Evolutionary conservation across 2,329 filamentous ascomycete genomes (phyloP).

Genomic region (Cladosporium oxysporum): DNA sequence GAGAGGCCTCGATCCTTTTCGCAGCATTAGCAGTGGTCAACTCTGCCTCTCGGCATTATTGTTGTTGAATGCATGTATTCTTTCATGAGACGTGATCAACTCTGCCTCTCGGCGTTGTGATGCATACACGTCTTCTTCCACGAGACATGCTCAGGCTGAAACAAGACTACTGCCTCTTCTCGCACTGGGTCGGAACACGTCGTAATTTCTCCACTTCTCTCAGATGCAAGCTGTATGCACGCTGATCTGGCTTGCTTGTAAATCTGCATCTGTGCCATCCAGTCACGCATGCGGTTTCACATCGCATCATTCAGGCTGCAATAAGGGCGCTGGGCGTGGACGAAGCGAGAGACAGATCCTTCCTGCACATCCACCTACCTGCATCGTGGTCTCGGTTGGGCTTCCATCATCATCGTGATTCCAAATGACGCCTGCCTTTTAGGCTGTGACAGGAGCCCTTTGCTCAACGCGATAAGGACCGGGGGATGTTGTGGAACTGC

Average conservation of each 20-base stretch:
- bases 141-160: neutral
- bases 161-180: neutral
- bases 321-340: neutral
- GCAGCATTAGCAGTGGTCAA: too few relatives aligned
- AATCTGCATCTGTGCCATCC: neutral
- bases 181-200: neutral
- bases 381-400: neutral
- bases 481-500: neutral
- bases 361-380: neutral
- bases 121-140: too few relatives aligned
- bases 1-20: too few relatives aligned
- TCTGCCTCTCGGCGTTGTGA: too few relatives aligned
- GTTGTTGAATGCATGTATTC: too few relatives aligned
- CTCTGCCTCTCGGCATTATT: neutral
- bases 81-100: too few relatives aligned
- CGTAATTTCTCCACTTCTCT: neutral
- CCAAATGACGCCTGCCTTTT: neutral
- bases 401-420: neutral
- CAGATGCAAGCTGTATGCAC: neutral
- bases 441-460: neutral
- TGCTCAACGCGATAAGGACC: neutral
- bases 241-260: neutral
- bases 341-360: neutral
- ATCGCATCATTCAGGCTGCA: neutral
- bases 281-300: neutral